Evolutionary conservation across 192 early-diverging fungal species (phyloP), one percentile per base, ranked within the genome.

Genomic region (Dissophora ornata): DNA sequence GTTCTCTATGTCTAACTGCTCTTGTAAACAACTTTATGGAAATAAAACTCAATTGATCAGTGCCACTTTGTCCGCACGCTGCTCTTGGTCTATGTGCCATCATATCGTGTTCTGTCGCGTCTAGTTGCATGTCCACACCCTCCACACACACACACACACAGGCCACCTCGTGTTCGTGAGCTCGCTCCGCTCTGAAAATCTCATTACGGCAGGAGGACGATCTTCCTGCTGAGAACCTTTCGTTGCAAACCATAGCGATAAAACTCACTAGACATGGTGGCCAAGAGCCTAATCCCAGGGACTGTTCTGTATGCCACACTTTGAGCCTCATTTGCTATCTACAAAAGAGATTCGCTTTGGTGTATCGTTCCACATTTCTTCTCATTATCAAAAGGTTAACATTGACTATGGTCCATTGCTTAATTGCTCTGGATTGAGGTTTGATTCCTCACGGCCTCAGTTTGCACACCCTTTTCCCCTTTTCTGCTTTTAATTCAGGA

Each of bases 101-200:
- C n/a, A n/a, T n/a, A n/a, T n/a, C n/a, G n/a, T n/a, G n/a, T n/a
- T n/a, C n/a, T n/a, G n/a, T n/a, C n/a, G n/a, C n/a, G n/a, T n/a
- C n/a, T n/a, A n/a, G n/a, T n/a, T n/a, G n/a, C n/a, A n/a, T n/a
- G n/a, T 38, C 36, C 36, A 6, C 6, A 38, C 36, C 6, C 11
- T 54, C 10, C 19, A 50, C 7, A 50, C 30, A 25, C 47, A 49
- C 30, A 53, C 21, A 33, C 29, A 53, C 30, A 53, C 46, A 52
- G 61, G 70, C 70, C 70, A 71, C 60, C 54, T 63, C 69, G 60
- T 71, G 60, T 71, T 71, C 69, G 69, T 63, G 69, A 71, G 69
- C 60, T 71, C 60, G 60, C 60, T 48, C 62, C 60, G 60, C 60
- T 62, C 0, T 47, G 50, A 63, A 63, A 57, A 49, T 50, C 69